A percentile compares a stretch with the other conserved stretches of the same genome.
These are phyloP conservation scores for Lichtheimia ramosa DNA, from an alignment of 371 early-diverging fungal genomes.

Conservation along the genomic window DNA sequence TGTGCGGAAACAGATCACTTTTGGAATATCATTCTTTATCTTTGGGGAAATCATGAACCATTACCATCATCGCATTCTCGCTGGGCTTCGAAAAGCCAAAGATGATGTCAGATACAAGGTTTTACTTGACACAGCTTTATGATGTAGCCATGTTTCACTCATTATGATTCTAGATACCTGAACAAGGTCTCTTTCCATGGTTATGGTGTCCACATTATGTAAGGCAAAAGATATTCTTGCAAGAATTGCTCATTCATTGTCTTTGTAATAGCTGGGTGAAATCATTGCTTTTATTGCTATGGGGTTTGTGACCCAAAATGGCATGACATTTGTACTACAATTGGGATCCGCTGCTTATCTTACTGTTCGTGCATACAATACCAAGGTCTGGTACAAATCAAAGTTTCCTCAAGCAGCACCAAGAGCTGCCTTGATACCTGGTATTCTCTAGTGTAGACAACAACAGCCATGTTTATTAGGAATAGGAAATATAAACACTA, in stretches of 20 bases:
- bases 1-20: background rate
- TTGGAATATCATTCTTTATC: slow-evolving; percentile 22
- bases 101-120: slow-evolving; percentile 30
- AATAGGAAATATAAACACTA: no score
- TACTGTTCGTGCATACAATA: slow-evolving; percentile 28
- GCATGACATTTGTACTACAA: slow-evolving; percentile 20
- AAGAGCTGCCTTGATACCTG: slow-evolving; percentile 30
- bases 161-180: slow-evolving; percentile 22
- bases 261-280: slow-evolving; percentile 27
- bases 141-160: background rate
- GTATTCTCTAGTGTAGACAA: slow-evolving; percentile 18
- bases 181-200: slow-evolving; percentile 27
- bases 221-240: slow-evolving; percentile 5
- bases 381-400: slow-evolving; percentile 33
- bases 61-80: slow-evolving; percentile 37
- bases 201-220: slow-evolving; percentile 52
- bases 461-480: no score
- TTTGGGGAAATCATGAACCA: slow-evolving; percentile 29
- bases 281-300: slow-evolving; percentile 30
- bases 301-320: slow-evolving; percentile 26
- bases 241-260: background rate
- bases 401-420: slow-evolving; percentile 18
- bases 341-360: slow-evolving; percentile 26
- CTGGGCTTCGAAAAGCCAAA: slow-evolving; percentile 19
- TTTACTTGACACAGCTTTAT: background rate